Evolutionary conservation across 208 protist species (phyloP), one percentile per base, ranked within the genome.

Genomic region (Tritrichomonas foetus): DNA sequence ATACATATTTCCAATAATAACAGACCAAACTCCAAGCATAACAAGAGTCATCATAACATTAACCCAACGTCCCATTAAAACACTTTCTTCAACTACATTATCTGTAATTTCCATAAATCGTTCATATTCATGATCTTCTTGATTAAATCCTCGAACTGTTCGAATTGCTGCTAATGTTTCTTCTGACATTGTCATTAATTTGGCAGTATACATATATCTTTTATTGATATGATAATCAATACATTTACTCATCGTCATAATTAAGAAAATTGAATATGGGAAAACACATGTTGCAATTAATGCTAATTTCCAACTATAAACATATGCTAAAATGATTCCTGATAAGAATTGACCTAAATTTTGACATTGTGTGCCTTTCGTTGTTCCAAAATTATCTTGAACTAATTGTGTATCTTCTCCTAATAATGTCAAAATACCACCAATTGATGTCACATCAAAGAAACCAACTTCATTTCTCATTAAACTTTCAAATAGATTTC

Each of bases 231-330:
- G 64, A 33, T n/a, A 3, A 69, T 69, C 64, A 30, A 69, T 69
- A 69, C 5, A 69, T 69, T 69, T 69, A n/a, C 16, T n/a, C 3
- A 16, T n/a, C 13, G 3, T 69, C 13, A n/a, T 8, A 33, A 69
- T 69, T 33, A 69, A 8, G 5, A 69, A n/a, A 69, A 30, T 69
- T 33, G 27, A 11, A 69, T n/a, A 69, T 30, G 64, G 64, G n/a
- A 69, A 3, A 69, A 69, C 25, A 30, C 64, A 69, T n/a, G 64
- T 69, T 39, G 78, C 16, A 39, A 89, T 89, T 20, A 89, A 57
- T 27, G 41, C 78, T 20, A 89, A 39, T 89, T 89, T 89, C 78
- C 78, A 89, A 53, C 39, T 53, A 89, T 89, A 89, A 33, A 89
- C 39, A n/a, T 53, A 89, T 53, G 78, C 41, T 8, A 89, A 57